These are phyloP conservation scores for Suillus decipiens DNA, from an alignment of 768 basidiomycete genomes.

Conservation along the genomic window DNA sequence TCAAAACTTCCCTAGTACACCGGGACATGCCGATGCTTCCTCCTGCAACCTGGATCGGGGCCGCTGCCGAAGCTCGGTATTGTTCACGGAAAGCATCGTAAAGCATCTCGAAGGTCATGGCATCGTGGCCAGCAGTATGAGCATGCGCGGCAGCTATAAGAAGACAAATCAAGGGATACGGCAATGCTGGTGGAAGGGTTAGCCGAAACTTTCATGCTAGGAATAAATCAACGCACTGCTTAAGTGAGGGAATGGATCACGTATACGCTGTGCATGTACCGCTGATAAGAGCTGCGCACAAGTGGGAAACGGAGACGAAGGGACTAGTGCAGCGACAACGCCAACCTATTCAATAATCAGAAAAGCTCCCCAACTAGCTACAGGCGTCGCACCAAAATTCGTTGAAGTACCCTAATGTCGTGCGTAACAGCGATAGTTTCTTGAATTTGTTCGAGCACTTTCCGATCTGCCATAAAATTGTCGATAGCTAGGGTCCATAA, in stretches of 20 bases:
- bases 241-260: constrained; percentile 53
- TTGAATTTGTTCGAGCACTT: constrained; percentile 45
- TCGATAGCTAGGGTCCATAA: constrained; percentile 64
- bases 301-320: constrained; percentile 55
- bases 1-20: constrained; percentile 63
- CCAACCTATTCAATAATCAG: constrained; percentile 40
- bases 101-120: constrained; percentile 91
- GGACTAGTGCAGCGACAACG: constrained; percentile 46
- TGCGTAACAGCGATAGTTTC: constrained; percentile 64
- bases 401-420: constrained; percentile 58
- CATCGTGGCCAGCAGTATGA: constrained; percentile 71
- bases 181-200: constrained; percentile 47
- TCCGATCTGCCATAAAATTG: constrained; percentile 52
- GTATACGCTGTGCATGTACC: constrained; percentile 54
- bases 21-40: constrained; percentile 75
- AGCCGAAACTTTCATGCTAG: neutral
- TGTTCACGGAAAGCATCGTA: constrained; percentile 77
- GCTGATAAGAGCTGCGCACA: constrained; percentile 44
- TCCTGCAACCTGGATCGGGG: constrained; percentile 74
- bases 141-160: constrained; percentile 85
- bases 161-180: constrained; percentile 80
- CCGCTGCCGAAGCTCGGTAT: constrained; percentile 67
- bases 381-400: constrained; percentile 56
- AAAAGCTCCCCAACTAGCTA: neutral
- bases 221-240: constrained; percentile 44